A percentile compares a stretch with the other conserved stretches of the same genome.
phyloP scores from a whole-genome alignment of 345 rosid genomes.

The Pseudoturritis turrita region DNA sequence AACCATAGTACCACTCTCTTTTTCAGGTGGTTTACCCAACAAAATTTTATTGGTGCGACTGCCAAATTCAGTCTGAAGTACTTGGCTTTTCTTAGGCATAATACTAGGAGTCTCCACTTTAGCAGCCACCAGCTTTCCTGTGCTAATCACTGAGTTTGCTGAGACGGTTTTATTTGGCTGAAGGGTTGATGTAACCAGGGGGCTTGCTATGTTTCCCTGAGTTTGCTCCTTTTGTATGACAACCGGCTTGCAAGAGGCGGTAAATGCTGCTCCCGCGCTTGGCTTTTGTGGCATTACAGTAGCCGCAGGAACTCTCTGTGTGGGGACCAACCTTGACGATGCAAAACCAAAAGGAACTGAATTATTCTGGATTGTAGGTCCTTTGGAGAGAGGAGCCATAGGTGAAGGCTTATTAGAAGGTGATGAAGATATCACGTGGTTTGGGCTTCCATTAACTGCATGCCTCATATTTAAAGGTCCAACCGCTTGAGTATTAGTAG shows the following conservation, averaged over 20 bases:
- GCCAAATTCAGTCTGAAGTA: conserved; percentile 12
- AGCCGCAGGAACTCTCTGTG: conserved; percentile 29
- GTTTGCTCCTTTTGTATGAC: conserved; percentile 27
- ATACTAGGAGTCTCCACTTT: conserved; percentile 23
- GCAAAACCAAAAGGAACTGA: conserved; percentile 29
- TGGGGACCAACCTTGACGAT: conserved; percentile 20
- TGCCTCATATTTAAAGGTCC: conserved; percentile 35
- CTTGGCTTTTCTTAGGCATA: conserved; percentile 8
- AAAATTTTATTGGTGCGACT: not conserved
- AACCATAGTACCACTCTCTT: conserved; percentile 10
- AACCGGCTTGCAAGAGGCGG: conserved; percentile 18
- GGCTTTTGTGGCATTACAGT: conserved; percentile 28
- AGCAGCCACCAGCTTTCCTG: conserved; percentile 20
- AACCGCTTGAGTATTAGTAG: conserved; percentile 26
- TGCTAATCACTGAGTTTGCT: conserved; percentile 26
- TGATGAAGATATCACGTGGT: conserved; percentile 26
- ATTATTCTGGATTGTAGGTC: conserved; percentile 32
- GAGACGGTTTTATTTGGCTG: conserved; percentile 25
- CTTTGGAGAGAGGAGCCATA: conserved; percentile 36
- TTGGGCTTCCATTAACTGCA: conserved; percentile 31
- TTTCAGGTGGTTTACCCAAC: conserved; percentile 28
- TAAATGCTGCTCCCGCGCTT: conserved; percentile 24
- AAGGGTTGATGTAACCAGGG: conserved; percentile 1
- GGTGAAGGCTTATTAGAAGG: conserved; percentile 25
- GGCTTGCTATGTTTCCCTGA: conserved; percentile 25